Conservation (phyloP, 257 asterid genomes). For the Solanum okadae region DNA sequence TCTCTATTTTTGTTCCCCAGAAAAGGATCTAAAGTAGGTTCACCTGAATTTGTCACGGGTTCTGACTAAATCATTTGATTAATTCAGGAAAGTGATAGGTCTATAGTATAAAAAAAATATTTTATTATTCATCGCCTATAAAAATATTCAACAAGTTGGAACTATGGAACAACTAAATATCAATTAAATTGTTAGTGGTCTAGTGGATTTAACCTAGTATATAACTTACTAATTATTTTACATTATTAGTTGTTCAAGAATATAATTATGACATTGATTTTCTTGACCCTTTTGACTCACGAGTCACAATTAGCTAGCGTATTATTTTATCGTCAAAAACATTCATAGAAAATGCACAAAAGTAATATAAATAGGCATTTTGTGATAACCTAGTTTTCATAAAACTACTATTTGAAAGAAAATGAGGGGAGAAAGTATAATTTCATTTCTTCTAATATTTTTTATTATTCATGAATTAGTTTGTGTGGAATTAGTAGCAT, state of each 20-base stretch:
- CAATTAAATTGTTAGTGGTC: background rate
- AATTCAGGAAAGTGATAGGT: background rate
- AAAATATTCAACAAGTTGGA: background rate
- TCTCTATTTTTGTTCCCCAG: no score
- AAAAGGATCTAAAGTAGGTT: no score
- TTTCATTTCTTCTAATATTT: background rate
- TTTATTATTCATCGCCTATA: background rate
- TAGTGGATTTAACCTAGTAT: background rate
- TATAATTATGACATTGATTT: background rate
- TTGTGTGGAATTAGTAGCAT: background rate
- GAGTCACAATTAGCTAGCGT: background rate
- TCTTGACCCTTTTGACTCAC: background rate
- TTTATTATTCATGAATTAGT: background rate
- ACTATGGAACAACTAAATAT: background rate
- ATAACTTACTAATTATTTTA: background rate
- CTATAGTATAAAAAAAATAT: background rate
- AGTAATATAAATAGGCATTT: background rate
- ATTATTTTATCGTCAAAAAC: background rate
- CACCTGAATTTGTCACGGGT: no score
- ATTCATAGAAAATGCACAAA: background rate
- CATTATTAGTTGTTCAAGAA: background rate
- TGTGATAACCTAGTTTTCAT: background rate
- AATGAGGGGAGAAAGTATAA: background rate
- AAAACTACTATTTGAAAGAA: background rate
- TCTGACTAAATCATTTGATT: background rate